phyloP scores from a whole-genome alignment of 2,329 filamentous ascomycete species.

The Aspergillus cejpii region DNA sequence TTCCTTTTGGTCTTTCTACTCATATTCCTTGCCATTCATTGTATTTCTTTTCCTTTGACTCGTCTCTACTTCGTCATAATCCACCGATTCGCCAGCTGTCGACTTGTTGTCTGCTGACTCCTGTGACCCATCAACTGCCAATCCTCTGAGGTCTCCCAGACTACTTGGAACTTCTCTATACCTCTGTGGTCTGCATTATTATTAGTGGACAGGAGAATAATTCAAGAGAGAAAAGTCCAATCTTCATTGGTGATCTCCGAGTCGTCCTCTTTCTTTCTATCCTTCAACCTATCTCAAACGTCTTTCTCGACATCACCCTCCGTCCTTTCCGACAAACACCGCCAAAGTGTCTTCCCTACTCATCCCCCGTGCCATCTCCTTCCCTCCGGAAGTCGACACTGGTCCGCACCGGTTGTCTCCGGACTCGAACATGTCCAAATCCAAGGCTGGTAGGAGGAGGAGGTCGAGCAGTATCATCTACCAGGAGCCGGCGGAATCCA shows the following conservation, averaged over 20 bases:
- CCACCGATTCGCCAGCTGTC: background rate
- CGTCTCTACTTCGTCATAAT: background rate
- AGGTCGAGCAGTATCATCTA: constrained; percentile 98
- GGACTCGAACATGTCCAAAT: constrained; percentile 56
- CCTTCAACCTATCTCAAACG: constrained; percentile 22
- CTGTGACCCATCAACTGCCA: constrained; percentile 9
- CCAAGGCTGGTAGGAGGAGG: constrained; percentile 69
- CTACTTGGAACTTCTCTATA: background rate
- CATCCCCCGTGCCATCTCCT: constrained; percentile 82
- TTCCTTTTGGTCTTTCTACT: background rate
- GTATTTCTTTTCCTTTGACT: constrained; percentile 1
- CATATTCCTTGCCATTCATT: background rate
- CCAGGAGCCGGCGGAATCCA: constrained; percentile 89
- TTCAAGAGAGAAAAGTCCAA: background rate
- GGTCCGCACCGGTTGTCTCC: constrained; percentile 50
- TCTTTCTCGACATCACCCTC: constrained; percentile 16
- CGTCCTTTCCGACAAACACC: constrained; percentile 51
- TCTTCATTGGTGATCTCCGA: constrained; percentile 9
- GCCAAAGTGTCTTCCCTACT: constrained; percentile 95
- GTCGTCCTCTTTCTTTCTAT: constrained; percentile 25
- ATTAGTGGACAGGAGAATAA: background rate
- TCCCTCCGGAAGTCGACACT: constrained; percentile 74
- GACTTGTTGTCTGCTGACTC: constrained; percentile 3
- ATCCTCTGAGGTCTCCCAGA: constrained; percentile 4
- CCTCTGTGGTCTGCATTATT: background rate